Evolutionary conservation across 225 moss, liverwort and hornwort genomes (phyloP), one percentile per base, ranked within the genome.

Genomic region (Bryum argenteum): DNA sequence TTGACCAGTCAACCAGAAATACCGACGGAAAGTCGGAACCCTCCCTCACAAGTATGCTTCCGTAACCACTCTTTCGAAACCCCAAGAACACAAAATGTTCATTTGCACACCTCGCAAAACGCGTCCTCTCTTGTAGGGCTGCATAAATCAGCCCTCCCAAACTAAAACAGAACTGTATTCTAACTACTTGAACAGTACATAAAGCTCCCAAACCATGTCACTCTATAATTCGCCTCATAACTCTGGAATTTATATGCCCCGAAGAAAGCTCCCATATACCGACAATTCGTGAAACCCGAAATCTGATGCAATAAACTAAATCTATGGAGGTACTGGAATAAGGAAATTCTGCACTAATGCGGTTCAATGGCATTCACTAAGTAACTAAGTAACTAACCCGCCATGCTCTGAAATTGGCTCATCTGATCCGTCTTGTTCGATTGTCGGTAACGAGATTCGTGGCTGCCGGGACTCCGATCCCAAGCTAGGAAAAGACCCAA

Each of bases 361-460:
- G 52, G 42, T 61, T 67, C 43, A 67, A 38, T 47, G 54, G 40
- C 54, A 1, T 21, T 54, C 68, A n/a, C n/a, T n/a, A n/a, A 14
- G 58, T 39, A 65, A 28, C 65, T 33, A 22, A 66, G 78, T 60
- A 33, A 33, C 33, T 6, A 3, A 33, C 33, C 7, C 2, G 4
- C 45, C n/a, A 44, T 54, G 45, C 22, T 19, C 38, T 12, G 16
- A 55, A 74, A 73, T 74, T 78, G 54, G 33, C 65, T 38, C 40
- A 21, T 54, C 61, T 75, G 28, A 67, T 75, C 28, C 56, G 61
- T 37, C 23, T 69, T 17, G 16, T 23, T 52, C 51, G 8, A 1
- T 43, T 80, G 76, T 81, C 76, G 81, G 81, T 65, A 70, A 28
- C 48, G 20, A 41, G 54, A 73, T 73, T 77, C 73, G 61, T 1